Percentiles rank a stretch among this genome's conserved stretches.
These are phyloP conservation scores for Pterocarpus santalinus DNA, from an alignment of 306 rosid species.

Conservation along the genomic window DNA sequence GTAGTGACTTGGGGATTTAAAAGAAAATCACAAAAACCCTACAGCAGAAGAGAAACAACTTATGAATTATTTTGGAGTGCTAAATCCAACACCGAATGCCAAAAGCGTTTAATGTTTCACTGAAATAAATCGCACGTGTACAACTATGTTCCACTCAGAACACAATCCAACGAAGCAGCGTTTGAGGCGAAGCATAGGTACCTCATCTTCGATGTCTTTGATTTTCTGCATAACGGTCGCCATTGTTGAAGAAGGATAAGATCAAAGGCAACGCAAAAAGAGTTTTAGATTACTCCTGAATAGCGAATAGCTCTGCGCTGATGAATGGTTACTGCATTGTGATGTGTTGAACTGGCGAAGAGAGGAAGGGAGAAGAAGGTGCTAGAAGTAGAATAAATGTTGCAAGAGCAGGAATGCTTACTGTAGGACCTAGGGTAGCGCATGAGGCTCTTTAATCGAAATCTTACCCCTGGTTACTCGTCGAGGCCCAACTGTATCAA, in stretches of 20 bases:
- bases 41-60: not conserved
- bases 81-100: not conserved
- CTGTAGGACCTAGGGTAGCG: conserved; percentile 47
- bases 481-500: not conserved
- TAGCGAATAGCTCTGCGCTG: not conserved
- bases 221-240: conserved; percentile 98
- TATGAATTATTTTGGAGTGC: not conserved
- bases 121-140: not conserved
- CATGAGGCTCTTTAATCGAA: not conserved
- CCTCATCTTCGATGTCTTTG: conserved; percentile 99
- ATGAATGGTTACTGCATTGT: not conserved
- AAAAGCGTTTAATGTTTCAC: not conserved
- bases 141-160: not conserved
- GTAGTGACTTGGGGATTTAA: not conserved
- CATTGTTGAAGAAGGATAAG: conserved; percentile 61
- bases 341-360: conserved; percentile 8
- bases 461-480: not conserved
- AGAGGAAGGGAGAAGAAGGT: conserved; percentile 31
- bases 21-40: not conserved
- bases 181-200: conserved; percentile 41
- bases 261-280: not conserved
- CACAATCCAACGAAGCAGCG: not conserved
- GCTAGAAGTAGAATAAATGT: conserved; percentile 24
- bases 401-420: not conserved
- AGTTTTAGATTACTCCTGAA: not conserved